Evolutionary conservation across 306 rosid species (phyloP).

Genomic region (Sindora glabra): DNA sequence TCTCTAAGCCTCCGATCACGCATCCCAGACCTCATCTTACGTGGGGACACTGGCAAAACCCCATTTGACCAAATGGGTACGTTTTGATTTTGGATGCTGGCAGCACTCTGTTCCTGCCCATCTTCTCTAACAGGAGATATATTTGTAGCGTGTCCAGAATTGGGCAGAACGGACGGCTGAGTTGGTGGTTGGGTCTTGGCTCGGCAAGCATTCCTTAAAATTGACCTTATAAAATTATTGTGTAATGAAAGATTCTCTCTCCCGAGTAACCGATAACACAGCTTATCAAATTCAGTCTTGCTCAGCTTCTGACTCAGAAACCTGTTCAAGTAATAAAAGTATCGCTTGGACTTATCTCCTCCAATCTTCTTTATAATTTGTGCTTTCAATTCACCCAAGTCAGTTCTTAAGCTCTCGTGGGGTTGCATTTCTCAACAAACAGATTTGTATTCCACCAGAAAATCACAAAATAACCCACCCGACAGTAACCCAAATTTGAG

Average conservation of each 20-base stretch:
- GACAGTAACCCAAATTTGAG: constrained; percentile 31
- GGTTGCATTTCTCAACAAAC: constrained; percentile 86
- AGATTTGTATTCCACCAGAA: constrained; percentile 68
- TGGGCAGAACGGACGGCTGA: constrained; percentile 37
- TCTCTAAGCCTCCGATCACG: constrained; percentile 80
- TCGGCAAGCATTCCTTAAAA: constrained; percentile 81
- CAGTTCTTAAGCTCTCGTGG: constrained; percentile 80
- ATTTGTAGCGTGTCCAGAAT: constrained; percentile 42
- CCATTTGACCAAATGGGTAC: constrained; percentile 78
- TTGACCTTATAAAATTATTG: constrained; percentile 72
- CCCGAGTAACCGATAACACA: constrained; percentile 66
- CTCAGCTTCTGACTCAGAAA: constrained; percentile 80
- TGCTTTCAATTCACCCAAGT: constrained; percentile 82
- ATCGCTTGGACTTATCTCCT: constrained; percentile 59
- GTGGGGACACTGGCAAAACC: constrained; percentile 61
- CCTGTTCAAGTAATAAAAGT: constrained; percentile 63
- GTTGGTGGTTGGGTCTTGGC: constrained; percentile 83
- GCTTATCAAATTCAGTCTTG: constrained; percentile 76
- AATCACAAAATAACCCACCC: constrained; percentile 35
- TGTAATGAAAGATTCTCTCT: constrained; percentile 78
- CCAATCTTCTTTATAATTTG: constrained; percentile 82
- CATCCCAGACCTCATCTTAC: constrained; percentile 56
- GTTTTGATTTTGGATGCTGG: constrained; percentile 43
- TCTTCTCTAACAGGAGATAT: constrained; percentile 71
- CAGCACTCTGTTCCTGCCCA: constrained; percentile 56